Evolutionary conservation across 169 alveolate species (phyloP).

Genomic region (Plasmodium falciparum): DNA sequence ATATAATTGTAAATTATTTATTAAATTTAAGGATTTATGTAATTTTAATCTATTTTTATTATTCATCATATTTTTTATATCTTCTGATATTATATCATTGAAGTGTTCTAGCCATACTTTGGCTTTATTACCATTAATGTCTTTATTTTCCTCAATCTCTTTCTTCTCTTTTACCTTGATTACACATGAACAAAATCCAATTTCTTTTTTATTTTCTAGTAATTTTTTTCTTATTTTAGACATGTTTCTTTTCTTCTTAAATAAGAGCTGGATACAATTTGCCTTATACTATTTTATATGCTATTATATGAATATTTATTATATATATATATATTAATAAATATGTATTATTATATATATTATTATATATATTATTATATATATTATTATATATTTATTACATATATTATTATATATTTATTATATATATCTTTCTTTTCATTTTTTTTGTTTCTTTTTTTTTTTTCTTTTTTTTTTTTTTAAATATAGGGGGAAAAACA

Average conservation of each 20-base stretch:
- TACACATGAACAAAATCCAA: constrained; percentile 53
- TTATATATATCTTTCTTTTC: too few species aligned
- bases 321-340: too few species aligned
- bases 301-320: too few species aligned
- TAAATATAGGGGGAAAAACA: too few species aligned
- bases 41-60: background rate
- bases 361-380: too few species aligned
- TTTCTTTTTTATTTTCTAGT: constrained; percentile 40
- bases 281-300: background rate
- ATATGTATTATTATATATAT: too few species aligned
- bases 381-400: too few species aligned
- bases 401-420: too few species aligned
- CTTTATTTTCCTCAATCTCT: background rate
- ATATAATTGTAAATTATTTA: constrained; percentile 42
- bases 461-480: too few species aligned
- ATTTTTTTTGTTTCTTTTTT: too few species aligned
- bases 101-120: constrained; percentile 56
- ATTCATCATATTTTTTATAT: constrained; percentile 6
- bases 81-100: constrained; percentile 54
- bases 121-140: constrained; percentile 9
- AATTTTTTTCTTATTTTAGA: constrained; percentile 23
- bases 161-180: constrained; percentile 20
- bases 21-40: constrained; percentile 19
- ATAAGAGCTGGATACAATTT: too few species aligned
- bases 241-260: constrained; percentile 7